These are phyloP conservation scores for Gymnopilus junonius DNA, from an alignment of 768 basidiomycete species.

Conservation along the genomic window DNA sequence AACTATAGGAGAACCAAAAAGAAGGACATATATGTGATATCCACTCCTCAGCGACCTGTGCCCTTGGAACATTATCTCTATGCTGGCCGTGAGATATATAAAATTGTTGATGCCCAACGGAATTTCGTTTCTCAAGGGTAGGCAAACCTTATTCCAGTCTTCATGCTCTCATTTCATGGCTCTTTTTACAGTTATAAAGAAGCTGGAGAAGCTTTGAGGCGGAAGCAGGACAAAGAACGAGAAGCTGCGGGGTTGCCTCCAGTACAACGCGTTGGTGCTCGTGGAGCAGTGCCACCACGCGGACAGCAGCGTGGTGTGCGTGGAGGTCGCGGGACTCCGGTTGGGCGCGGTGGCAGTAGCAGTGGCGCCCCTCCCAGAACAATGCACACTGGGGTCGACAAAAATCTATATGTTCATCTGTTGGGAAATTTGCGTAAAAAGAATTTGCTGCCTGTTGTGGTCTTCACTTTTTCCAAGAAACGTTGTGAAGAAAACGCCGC, in stretches of 20 bases:
- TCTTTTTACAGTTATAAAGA: conserved; percentile 72
- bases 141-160: conserved; percentile 31
- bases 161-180: not conserved
- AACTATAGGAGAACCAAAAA: conserved; percentile 88
- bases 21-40: conserved; percentile 99
- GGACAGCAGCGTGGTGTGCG: conserved; percentile 57
- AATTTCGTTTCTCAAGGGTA: conserved; percentile 78
- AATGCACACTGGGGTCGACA: conserved; percentile 76
- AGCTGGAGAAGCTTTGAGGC: conserved; percentile 83
- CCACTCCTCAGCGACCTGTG: conserved; percentile 93
- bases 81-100: conserved; percentile 90
- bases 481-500: conserved; percentile 95
- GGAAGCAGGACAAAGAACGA: conserved; percentile 98
- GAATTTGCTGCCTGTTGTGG: conserved; percentile 87
- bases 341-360: conserved; percentile 48
- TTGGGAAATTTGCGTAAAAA: conserved; percentile 87
- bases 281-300: conserved; percentile 63
- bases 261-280: conserved; percentile 81
- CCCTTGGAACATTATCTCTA: conserved; percentile 97
- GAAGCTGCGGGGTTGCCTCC: conserved; percentile 93
- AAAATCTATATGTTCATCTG: conserved; percentile 92
- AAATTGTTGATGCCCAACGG: conserved; percentile 86
- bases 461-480: conserved; percentile 98
- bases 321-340: conserved; percentile 44
- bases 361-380: conserved; percentile 51